A percentile compares a stretch with the other conserved stretches of the same genome.
These are phyloP conservation scores for Nyctanthes arbortristis DNA, from an alignment of 257 asterid genomes.

Conservation along the genomic window DNA sequence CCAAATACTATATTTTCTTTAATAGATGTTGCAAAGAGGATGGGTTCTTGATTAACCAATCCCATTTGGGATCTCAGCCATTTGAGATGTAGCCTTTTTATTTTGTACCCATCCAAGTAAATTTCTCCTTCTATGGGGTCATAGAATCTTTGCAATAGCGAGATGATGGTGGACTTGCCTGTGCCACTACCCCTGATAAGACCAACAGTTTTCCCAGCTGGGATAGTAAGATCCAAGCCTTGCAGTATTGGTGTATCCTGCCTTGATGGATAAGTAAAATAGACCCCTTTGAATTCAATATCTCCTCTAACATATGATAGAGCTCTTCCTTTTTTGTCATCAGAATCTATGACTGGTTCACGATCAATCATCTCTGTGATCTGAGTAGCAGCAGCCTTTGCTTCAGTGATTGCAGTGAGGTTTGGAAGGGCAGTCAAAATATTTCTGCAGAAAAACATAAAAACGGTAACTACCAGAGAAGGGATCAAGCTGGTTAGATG, in stretches of 20 bases:
- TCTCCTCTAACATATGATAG: slow-evolving; percentile 77
- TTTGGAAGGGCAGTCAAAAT: slow-evolving; percentile 76
- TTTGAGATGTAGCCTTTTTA: slow-evolving; percentile 68
- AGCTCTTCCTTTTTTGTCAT: slow-evolving; percentile 80
- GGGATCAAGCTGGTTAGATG: not conserved
- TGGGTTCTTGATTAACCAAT: slow-evolving; percentile 79
- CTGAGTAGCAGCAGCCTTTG: slow-evolving; percentile 68
- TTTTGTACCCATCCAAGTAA: slow-evolving; percentile 66
- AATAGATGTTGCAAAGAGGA: slow-evolving; percentile 79
- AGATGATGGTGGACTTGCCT: slow-evolving; percentile 70
- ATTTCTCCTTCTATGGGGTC: slow-evolving; percentile 79
- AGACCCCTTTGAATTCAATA: slow-evolving; percentile 60
- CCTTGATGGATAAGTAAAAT: slow-evolving; percentile 76
- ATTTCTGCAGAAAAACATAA: slow-evolving; percentile 41
- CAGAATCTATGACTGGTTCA: slow-evolving; percentile 56
- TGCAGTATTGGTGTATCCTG: slow-evolving; percentile 56
- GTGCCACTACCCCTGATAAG: slow-evolving; percentile 84
- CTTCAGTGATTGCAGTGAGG: slow-evolving; percentile 76
- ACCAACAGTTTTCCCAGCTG: slow-evolving; percentile 65
- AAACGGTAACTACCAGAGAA: slow-evolving; percentile 1
- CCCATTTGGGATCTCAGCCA: slow-evolving; percentile 87
- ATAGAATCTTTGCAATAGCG: slow-evolving; percentile 68
- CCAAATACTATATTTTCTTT: slow-evolving; percentile 74
- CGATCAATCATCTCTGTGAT: slow-evolving; percentile 78
- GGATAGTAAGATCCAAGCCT: slow-evolving; percentile 59